phyloP scores from a whole-genome alignment of 805 yeast genomes.

The Cyberlindnera euphorbiae region DNA sequence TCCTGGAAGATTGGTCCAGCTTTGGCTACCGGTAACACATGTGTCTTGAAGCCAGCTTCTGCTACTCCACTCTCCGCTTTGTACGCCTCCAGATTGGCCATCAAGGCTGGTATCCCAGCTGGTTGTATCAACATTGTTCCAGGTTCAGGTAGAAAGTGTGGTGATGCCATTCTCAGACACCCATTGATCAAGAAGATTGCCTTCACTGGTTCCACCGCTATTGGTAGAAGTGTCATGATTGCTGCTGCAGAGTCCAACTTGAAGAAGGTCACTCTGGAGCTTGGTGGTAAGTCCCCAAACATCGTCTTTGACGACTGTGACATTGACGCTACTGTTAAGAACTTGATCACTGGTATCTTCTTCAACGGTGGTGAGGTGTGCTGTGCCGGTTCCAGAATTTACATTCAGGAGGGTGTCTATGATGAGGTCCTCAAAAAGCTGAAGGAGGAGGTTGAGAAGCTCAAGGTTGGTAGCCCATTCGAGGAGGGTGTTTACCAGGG shows the following conservation, averaged over 20 bases:
- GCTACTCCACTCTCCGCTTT: constrained; percentile 65
- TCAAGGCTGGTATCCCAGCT: constrained; percentile 58
- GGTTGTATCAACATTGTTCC: constrained; percentile 61
- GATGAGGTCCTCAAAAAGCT: constrained; percentile 47
- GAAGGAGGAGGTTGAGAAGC: constrained; percentile 43
- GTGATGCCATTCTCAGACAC: constrained; percentile 54
- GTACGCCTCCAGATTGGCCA: constrained; percentile 45
- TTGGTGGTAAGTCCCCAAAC: constrained; percentile 69
- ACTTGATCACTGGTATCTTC: constrained; percentile 55
- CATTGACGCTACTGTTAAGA: constrained; percentile 39
- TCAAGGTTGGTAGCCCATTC: constrained; percentile 62
- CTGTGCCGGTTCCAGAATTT: constrained; percentile 65
- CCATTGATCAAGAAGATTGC: constrained; percentile 58
- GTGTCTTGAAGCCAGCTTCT: constrained; percentile 61
- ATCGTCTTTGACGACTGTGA: constrained; percentile 59
- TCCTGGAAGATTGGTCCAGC: constrained; percentile 70
- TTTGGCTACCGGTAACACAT: constrained; percentile 60
- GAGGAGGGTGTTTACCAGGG: constrained; percentile 55
- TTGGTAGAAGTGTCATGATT: constrained; percentile 57
- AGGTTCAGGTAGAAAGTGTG: constrained; percentile 59
- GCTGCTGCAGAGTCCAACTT: constrained; percentile 56
- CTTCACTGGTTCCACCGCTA: constrained; percentile 64
- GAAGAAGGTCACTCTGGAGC: constrained; percentile 63
- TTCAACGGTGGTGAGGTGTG: constrained; percentile 70
- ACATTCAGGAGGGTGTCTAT: constrained; percentile 55